phyloP scores from a whole-genome alignment of 352 stramenopile genomes.

The Globisporangium megalacanthum region DNA sequence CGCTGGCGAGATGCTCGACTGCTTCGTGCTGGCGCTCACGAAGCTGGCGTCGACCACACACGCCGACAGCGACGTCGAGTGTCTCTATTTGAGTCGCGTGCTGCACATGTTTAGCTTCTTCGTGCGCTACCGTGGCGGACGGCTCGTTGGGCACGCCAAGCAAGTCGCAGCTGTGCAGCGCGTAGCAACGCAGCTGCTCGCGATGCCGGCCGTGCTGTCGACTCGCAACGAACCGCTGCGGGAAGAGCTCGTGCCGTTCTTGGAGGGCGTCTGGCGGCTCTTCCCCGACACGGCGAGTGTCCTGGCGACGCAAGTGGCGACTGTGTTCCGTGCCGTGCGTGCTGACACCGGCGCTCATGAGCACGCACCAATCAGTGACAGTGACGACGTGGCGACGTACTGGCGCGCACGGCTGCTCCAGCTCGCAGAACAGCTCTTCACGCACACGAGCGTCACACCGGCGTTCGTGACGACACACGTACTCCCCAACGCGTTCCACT shows the following conservation, averaged over 20 bases:
- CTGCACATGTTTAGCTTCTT: slow-evolving; percentile 49
- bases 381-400: slow-evolving; percentile 22
- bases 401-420: slow-evolving; percentile 48
- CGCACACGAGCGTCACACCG: slow-evolving; percentile 41
- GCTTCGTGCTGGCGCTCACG: slow-evolving; percentile 46
- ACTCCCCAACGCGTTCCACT: slow-evolving; percentile 47
- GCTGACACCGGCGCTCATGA: slow-evolving; percentile 7
- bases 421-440: slow-evolving; percentile 43
- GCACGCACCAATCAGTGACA: background rate
- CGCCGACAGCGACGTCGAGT: slow-evolving; percentile 29
- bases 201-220: slow-evolving; percentile 34
- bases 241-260: slow-evolving; percentile 37
- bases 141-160: slow-evolving; percentile 32
- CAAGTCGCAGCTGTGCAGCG: slow-evolving; percentile 35
- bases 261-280: slow-evolving; percentile 65
- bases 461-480: slow-evolving; percentile 52
- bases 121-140: slow-evolving; percentile 51
- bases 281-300: slow-evolving; percentile 36
- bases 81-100: slow-evolving; percentile 66
- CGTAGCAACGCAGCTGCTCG: slow-evolving; percentile 35
- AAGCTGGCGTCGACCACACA: slow-evolving; percentile 38
- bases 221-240: slow-evolving; percentile 32
- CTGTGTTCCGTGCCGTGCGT: slow-evolving; percentile 44
- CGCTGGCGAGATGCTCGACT: slow-evolving; percentile 59
- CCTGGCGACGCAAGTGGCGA: slow-evolving; percentile 30